Percentiles rank a stretch among this genome's conserved stretches.
Conservation (phyloP, 2,329 filamentous ascomycete genomes). For the Clarireedia sp. region DNA sequence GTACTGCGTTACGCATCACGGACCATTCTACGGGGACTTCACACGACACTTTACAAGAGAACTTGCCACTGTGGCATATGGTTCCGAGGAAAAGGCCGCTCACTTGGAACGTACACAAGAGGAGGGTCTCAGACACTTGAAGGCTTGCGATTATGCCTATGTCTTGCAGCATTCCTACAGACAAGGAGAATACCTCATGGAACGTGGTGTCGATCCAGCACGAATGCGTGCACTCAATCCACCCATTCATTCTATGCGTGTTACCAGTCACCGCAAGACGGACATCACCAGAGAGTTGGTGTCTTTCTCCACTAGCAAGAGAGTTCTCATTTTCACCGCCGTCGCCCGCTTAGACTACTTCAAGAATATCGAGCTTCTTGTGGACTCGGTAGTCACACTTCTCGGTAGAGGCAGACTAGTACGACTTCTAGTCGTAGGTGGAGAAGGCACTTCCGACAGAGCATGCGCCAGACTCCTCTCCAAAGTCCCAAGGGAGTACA, state of each 20-base stretch:
- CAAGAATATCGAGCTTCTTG: slow-evolving; percentile 13
- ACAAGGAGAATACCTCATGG: slow-evolving; percentile 14
- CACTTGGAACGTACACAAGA: slow-evolving; percentile 11
- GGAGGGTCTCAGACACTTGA: slow-evolving; percentile 10
- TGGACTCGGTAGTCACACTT: slow-evolving; percentile 11
- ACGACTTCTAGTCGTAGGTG: slow-evolving; percentile 11
- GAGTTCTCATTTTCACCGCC: slow-evolving; percentile 12
- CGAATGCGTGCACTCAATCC: slow-evolving; percentile 12
- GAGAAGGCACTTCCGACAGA: slow-evolving; percentile 5
- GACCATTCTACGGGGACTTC: slow-evolving; percentile 13
- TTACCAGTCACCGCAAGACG: neutral
- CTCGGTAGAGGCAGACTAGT: slow-evolving; percentile 4
- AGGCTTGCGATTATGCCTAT: slow-evolving; percentile 9
- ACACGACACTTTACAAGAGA: slow-evolving; percentile 8
- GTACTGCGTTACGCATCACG: slow-evolving; percentile 15
- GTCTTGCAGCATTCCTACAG: slow-evolving; percentile 13
- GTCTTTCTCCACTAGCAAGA: slow-evolving; percentile 5
- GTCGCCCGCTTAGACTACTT: slow-evolving; percentile 15
- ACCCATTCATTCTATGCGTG: slow-evolving; percentile 10
- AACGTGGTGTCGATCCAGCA: slow-evolving; percentile 7
- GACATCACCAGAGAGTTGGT: neutral
- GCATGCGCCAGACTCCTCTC: neutral
- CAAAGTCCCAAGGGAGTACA: slow-evolving; percentile 8
- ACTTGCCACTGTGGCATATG: slow-evolving; percentile 13
- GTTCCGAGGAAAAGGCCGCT: slow-evolving; percentile 11